Conservation (phyloP, 257 asterid species). For the Coffea canephora region DNA sequence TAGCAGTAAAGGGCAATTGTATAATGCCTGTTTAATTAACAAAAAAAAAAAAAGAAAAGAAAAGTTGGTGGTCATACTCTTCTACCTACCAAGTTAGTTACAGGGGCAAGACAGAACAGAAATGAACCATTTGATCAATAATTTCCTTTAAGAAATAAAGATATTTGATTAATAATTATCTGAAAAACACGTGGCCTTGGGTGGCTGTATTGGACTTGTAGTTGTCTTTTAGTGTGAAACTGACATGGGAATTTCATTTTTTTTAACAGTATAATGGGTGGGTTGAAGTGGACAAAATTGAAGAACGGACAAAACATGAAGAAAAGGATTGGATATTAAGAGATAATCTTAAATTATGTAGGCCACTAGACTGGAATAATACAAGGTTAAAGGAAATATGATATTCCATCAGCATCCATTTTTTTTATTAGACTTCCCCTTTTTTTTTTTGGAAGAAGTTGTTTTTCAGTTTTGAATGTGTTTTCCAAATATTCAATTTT, state of each 20-base stretch:
- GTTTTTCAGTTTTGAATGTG: too few species aligned
- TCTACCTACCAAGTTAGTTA: not conserved
- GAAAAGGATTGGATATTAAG: not conserved
- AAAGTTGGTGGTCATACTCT: not conserved
- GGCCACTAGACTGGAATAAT: too few species aligned
- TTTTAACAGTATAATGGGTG: too few species aligned
- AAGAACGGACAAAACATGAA: not conserved
- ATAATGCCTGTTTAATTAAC: not conserved
- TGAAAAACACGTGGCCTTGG: not conserved
- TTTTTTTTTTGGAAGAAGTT: too few species aligned
- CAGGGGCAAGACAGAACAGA: not conserved
- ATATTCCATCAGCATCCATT: too few species aligned
- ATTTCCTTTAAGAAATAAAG: too few species aligned
- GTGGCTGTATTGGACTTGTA: not conserved
- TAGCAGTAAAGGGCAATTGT: not conserved
- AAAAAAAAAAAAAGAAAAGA: too few species aligned
- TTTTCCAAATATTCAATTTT: too few species aligned
- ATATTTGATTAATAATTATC: too few species aligned
- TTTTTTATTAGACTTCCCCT: too few species aligned
- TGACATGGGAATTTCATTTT: not conserved
- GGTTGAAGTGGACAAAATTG: not conserved
- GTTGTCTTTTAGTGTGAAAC: too few species aligned
- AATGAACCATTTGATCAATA: not conserved
- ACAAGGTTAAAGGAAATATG: too few species aligned
- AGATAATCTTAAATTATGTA: not conserved